These are phyloP conservation scores for Aureobasidium sp. DNA, from an alignment of 2,329 filamentous ascomycete species.

Conservation along the genomic window DNA sequence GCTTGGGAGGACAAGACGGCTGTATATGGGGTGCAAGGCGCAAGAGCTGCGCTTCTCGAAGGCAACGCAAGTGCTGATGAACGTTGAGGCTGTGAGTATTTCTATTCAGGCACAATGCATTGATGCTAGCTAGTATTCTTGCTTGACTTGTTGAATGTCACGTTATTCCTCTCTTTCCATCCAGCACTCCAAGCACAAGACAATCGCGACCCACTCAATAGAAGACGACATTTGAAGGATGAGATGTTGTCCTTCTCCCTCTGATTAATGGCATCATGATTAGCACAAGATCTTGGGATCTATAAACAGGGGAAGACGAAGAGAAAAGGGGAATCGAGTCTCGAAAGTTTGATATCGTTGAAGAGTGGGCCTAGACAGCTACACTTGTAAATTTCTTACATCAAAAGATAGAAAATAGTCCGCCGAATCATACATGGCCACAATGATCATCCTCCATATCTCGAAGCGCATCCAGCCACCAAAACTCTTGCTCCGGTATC, in stretches of 20 bases:
- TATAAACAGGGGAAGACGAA: too few relatives aligned
- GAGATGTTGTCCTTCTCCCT: too few relatives aligned
- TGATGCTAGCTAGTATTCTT: neutral
- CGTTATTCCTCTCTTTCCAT: neutral
- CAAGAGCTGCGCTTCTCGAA: neutral
- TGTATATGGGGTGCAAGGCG: neutral
- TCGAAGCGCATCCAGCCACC: neutral
- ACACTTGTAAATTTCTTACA: neutral
- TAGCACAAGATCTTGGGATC: too few relatives aligned
- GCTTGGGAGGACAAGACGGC: slow-evolving; percentile 29
- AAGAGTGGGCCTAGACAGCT: neutral
- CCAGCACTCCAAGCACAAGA: neutral
- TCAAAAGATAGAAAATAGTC: neutral
- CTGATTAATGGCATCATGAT: too few relatives aligned
- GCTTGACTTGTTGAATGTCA: neutral
- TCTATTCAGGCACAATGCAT: neutral
- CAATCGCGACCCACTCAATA: neutral
- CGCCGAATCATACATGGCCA: neutral
- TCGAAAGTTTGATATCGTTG: neutral
- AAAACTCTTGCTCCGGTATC: neutral
- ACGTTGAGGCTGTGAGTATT: neutral
- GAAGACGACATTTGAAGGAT: neutral
- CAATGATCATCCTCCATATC: neutral
- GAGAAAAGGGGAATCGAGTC: too few relatives aligned
- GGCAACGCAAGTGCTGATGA: neutral